Base-by-base conservation (phyloP, 2,329 filamentous ascomycete genomes). In the Arthrobotrys iridis region DNA sequence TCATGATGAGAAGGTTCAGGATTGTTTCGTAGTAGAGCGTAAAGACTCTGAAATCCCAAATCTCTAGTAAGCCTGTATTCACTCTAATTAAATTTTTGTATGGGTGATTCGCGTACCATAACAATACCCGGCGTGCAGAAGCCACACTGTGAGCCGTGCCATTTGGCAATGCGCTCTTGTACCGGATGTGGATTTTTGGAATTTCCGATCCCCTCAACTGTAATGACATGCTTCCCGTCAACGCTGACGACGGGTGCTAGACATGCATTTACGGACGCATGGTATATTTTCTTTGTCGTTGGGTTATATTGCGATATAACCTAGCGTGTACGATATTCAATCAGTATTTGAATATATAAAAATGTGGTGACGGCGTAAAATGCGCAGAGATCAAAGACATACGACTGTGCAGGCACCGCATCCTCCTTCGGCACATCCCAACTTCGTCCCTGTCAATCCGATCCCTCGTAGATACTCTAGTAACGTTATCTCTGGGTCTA, bases 81-180 rank as follows among this genome's bases (percentile, higher is more conserved):
- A 10, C 45, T 45, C 6, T n/a, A 2, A 11, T 43, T 28, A 43
- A n/a, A n/a, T n/a, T n/a, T n/a, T n/a, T n/a, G n/a, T 22, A 30
- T 35, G 6, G n/a, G 4, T 1, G 10, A 24, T 13, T 30, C 40
- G 15, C 82, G 50, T 82, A 86, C 86, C 89, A 98, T 98, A 77
- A 98, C 93, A 80, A 99, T 98, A 1, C 95, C 95, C 3, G 95
- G 95, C 0, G 95, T 98, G 81, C 95, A 99, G 83, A 99, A 99
- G 0, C 93, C 90, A 82, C 90, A 99, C 82, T 99, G 94, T 79
- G 92, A 96, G 55, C 95, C 95, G 83, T 97, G 95, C 30, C 91
- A 88, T 82, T 91, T 91, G 15, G 95, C 94, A 79, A 99, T 91
- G 52, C 95, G 88, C 83, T 98, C 93, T 81, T 98, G 95, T 2